These are phyloP conservation scores for Talaromyces sp. DNA, from an alignment of 2,329 filamentous ascomycete genomes.

Conservation along the genomic window DNA sequence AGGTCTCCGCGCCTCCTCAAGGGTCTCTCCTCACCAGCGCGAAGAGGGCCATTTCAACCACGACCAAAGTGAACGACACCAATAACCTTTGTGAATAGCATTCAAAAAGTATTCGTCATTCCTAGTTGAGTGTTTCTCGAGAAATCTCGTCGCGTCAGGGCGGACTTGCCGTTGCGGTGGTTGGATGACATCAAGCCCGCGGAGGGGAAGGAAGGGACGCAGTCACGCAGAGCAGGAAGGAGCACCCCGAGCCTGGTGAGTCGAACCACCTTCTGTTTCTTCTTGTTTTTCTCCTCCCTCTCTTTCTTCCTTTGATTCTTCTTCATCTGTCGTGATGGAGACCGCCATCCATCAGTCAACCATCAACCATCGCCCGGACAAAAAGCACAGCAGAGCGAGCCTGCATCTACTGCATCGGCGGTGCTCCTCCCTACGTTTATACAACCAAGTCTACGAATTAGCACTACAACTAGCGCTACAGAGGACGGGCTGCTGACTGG, in stretches of 20 bases:
- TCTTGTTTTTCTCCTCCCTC: not conserved
- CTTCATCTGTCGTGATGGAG: not conserved
- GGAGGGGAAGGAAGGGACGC: constrained; percentile 9
- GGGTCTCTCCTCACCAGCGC: not conserved
- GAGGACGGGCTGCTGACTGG: constrained; percentile 2
- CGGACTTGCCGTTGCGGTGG: not conserved
- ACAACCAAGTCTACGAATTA: not conserved
- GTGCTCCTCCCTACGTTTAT: not conserved
- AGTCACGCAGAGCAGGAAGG: not conserved
- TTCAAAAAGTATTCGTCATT: not conserved
- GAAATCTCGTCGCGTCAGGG: not conserved
- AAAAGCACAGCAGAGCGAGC: not conserved
- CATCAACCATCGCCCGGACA: not conserved
- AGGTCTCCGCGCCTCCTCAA: not conserved
- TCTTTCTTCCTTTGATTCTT: not conserved
- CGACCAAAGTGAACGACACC: not conserved
- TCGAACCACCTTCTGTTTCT: not conserved
- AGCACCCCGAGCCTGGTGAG: not conserved
- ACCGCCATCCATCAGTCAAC: not conserved
- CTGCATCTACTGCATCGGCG: not conserved
- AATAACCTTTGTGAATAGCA: not conserved
- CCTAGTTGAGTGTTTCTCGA: not conserved
- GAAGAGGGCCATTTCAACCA: not conserved
- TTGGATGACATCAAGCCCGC: not conserved
- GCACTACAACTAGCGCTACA: not conserved